Base-by-base conservation (phyloP, 106 monocot genomes). In the Posidonia australis region DNA sequence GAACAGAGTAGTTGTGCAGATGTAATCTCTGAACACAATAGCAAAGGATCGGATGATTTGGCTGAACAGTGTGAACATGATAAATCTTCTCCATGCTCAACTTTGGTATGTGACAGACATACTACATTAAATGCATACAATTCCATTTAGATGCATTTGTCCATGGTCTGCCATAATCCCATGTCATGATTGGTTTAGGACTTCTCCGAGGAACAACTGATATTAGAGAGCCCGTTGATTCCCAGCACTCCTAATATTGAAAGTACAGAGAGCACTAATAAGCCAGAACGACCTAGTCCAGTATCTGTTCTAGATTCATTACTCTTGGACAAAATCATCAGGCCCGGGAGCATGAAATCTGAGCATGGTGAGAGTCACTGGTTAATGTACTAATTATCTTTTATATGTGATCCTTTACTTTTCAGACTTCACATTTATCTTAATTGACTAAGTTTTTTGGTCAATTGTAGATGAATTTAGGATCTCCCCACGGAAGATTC, bases 271-370 rank as follows among this genome's bases (percentile, higher is more conserved):
- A 66, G 64, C 31, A 58, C 36, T 19, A 62, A 73, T 29, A 79
- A 74, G 44, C 19, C 64, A 48, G 77, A 76, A 49, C 64, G 67
- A 14, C 75, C 83, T 51, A 81, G 79, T 77, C 74, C 77, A 14
- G 72, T 82, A 47, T 78, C 81, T 43, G 80, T 82, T 69, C 75
- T 87, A 53, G 87, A 87, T 29, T 69, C 74, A 54, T 67, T 83
- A 65, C 82, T 81, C 44, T 32, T 43, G 20, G 86, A 84, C 74
- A 82, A 86, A 49, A 51, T 45, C 7, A 19, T 43, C 49, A 83
- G 72, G 58, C 81, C 83, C 19, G 72, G 67, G 17, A 42, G 75
- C 60, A 46, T 13, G 17, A 20, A 66, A 57, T 55, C 36, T 42
- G 58, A 77, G 44, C 63, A 56, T 22, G 73, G 85, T 93, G 81